Evolutionary conservation across 179 eudicot genomes (phyloP).

Genomic region (Silene coronaria): DNA sequence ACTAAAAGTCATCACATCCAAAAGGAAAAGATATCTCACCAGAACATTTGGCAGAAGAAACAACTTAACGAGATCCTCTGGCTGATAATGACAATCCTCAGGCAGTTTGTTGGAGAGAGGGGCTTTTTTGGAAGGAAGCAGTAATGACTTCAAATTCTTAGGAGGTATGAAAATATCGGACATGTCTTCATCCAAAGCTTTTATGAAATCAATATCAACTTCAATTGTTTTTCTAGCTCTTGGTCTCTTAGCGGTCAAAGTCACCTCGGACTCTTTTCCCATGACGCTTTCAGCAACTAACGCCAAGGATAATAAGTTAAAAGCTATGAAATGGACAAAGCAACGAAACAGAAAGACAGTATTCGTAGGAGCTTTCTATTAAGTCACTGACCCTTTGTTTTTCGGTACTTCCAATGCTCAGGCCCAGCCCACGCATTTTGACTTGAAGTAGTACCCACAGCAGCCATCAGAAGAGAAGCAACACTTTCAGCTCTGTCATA

Average conservation of each 20-base stretch:
- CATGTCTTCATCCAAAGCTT: constrained; percentile 44
- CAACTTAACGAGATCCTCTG: constrained; percentile 91
- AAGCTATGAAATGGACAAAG: constrained; percentile 10
- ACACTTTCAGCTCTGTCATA: constrained; percentile 52
- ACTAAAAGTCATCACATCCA: not conserved
- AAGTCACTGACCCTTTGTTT: constrained; percentile 47
- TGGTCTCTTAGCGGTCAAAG: constrained; percentile 36
- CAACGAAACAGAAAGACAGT: not conserved
- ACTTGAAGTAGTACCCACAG: constrained; percentile 53
- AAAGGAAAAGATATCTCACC: constrained; percentile 39
- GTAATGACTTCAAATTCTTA: constrained; percentile 67
- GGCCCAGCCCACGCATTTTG: constrained; percentile 99
- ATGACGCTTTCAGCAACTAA: constrained; percentile 9
- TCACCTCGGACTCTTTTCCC: constrained; percentile 12
- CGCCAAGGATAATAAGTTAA: constrained; percentile 11
- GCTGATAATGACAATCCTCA: constrained; percentile 95
- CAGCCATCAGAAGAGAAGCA: constrained; percentile 56
- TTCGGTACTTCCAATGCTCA: constrained; percentile 90
- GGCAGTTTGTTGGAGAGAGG: constrained; percentile 75
- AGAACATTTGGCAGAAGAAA: constrained; percentile 75
- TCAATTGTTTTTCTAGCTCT: constrained; percentile 51
- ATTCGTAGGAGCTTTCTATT: not conserved
- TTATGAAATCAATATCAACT: constrained; percentile 61
- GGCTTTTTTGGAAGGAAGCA: constrained; percentile 61
- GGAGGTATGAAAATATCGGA: constrained; percentile 70